Evolutionary conservation across 164 flowering plant genomes (phyloP), one percentile per base, ranked within the genome.

Genomic region (Berberis thunbergii): DNA sequence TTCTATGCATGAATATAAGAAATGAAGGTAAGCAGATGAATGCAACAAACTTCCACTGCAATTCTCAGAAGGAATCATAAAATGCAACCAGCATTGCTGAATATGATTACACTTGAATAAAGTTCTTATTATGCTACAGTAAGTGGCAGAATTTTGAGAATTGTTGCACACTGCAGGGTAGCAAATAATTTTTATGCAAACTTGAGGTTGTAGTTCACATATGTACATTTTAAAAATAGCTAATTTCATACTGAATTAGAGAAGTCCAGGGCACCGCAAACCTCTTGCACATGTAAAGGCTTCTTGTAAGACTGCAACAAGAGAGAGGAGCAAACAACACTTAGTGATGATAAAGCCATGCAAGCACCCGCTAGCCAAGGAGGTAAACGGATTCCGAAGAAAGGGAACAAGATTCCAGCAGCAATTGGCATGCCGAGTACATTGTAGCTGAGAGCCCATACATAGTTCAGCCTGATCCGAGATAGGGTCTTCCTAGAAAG

Each of bases 361-460:
- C 93, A 86, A 65, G 96, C 98, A 60, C 96, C 95, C 4, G 98
- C 98, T 56, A 92, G 83, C 98, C 98, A 92, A 44, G 98, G 98
- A 11, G 98, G 98, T 38, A 92, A 67, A 38, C 93, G 78, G 65
- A 89, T 83, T 66, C 96, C 91, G 2, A 83, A 81, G 74, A 86
- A 87, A 0, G 98, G 96, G 74, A 80, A 92, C 41, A 89, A 68
- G 53, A 85, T 60, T 55, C 98, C 96, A 46, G 98, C 93, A 43
- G 96, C 96, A 59, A 92, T 70, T 1, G 96, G 98, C 84, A 92
- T 74, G 64, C 87, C 95, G 8, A 89, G 84, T 2, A 89, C 75
- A 59, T 92, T 92, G 75, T 92, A 92, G n/a, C 98, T 96, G 10
- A 92, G 88, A 7, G 98, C 98, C 98, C 98, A 89, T 0, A 89